Evolutionary conservation across 2,329 filamentous ascomycete species (phyloP), one percentile per base, ranked within the genome.

Genomic region (Penicillium sp.): DNA sequence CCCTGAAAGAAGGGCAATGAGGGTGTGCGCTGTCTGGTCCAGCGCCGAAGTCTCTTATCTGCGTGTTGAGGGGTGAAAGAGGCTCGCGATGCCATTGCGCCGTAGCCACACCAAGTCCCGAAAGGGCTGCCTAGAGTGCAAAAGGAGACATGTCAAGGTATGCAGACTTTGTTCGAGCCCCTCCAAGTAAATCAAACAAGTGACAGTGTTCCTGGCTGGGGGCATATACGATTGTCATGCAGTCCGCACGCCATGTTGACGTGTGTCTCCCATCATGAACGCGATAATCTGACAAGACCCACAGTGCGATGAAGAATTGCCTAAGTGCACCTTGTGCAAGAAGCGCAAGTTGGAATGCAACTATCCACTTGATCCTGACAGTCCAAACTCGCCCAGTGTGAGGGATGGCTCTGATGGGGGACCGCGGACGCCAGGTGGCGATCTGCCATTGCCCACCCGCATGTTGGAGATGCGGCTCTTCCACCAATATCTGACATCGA

Each of bases 301-400:
- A 59, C 54, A 75, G 73, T 76, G 73, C 52, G 70, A 75, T 49
- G 73, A 76, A 56, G 61, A 55, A n/a, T 55, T 66, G 18, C 73
- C 73, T 11, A 64, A 58, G 49, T 76, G 73, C 56, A 65, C 64
- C 9, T 62, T 75, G 37, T 76, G 73, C 57, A 67, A 63, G 44
- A 73, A 71, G 51, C 68, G 73, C 47, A 71, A 67, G 45, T 61
- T 75, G 12, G 64, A 68, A 41, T 76, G 73, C 63, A 69, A 57
- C 35, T 76, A 75, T 57, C 70, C 67, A 8, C 51, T 53, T 33
- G 69, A 69, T 14, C 51, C 49, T 9, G 68, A 71, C 8, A 63
- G 66, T 35, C 63, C 68, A 29, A 51, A 37, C 3, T 64, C 64
- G 4, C 59, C 61, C 7, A 59, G 58, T 2, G 57, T 57, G 3